phyloP scores from a whole-genome alignment of 345 rosid species.

The Boechera stricta region DNA sequence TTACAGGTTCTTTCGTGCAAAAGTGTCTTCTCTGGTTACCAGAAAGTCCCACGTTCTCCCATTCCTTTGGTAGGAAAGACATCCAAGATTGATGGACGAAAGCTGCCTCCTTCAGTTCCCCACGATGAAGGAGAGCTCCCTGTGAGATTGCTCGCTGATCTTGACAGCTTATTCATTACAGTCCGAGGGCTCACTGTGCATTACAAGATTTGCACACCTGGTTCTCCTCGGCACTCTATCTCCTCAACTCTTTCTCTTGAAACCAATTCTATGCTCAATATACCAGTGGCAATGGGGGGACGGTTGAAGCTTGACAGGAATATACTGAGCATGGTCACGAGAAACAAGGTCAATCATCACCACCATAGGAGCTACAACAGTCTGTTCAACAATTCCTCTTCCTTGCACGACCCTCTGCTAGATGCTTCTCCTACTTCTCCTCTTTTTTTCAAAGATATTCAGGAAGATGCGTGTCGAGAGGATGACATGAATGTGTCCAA shows the following conservation, averaged over 20 bases:
- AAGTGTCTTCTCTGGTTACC: slow-evolving; percentile 78
- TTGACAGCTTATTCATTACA: slow-evolving; percentile 75
- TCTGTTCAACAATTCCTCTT: slow-evolving; percentile 69
- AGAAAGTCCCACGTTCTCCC: slow-evolving; percentile 94
- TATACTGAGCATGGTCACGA: slow-evolving; percentile 53
- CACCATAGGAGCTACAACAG: slow-evolving; percentile 79
- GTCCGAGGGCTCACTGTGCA: slow-evolving; percentile 77
- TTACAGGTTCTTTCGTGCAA: slow-evolving; percentile 86
- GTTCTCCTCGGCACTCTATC: slow-evolving; percentile 57
- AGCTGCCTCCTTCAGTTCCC: slow-evolving; percentile 51
- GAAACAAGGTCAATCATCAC: slow-evolving; percentile 58
- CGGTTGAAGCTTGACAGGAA: slow-evolving; percentile 73
- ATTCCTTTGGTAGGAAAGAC: slow-evolving; percentile 73
- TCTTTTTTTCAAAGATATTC: slow-evolving; percentile 59
- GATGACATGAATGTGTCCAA: slow-evolving; percentile 45
- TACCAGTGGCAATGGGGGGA: slow-evolving; percentile 58
- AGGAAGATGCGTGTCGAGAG: slow-evolving; percentile 53
- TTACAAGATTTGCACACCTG: slow-evolving; percentile 79
- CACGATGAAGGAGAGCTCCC: slow-evolving; percentile 72
- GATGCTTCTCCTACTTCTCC: slow-evolving; percentile 63
- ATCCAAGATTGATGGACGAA: slow-evolving; percentile 71
- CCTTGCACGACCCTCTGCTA: slow-evolving; percentile 78
- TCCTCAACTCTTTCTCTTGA: slow-evolving; percentile 56
- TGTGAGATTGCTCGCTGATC: slow-evolving; percentile 72
- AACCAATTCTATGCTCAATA: slow-evolving; percentile 45